Base-by-base conservation (phyloP, 768 basidiomycete genomes). In the Tulasnella sp. region DNA sequence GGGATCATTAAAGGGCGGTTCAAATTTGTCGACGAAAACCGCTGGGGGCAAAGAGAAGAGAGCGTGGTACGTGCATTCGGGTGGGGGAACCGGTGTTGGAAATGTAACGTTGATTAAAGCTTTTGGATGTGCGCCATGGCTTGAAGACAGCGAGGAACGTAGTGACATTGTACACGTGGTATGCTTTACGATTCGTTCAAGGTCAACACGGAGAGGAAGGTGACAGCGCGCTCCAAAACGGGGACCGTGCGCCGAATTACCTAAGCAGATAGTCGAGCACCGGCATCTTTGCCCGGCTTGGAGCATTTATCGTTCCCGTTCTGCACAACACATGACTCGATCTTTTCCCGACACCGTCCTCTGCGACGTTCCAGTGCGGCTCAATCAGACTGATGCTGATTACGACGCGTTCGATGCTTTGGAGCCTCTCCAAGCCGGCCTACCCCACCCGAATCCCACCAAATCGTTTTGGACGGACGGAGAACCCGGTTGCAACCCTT, bases 391-490 rank as follows among this genome's bases (percentile, higher is more conserved):
- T 40, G 36, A 62, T 9, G 76, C 48, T 27, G 56, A 77, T 39
- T 27, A 68, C 36, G 27, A 10, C 1, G 56, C 76, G 2, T 77
- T 77, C 24, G 31, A 34, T 24, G 36, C 39, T 18, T 3, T n/a
- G 24, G 14, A 40, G n/a, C 56, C 76, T 39, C 71, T 44, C n/a
- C 78, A 68, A 34, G 42, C 79, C 9, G 8, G 85, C 0, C 83
- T 93, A 14, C 94, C 94, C 0, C 89, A 90, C 0, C 80, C 86
- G 0, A 90, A 93, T 82, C 87, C 93, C 0, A 94, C 92, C 0
- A 88, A 85, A 36, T 93, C 94, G 0, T 93, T 93, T 84, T 95
- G 94, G 94, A 86, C 90, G 42, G 85, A 91, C 81, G 86, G 87
- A 2, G 85, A 86, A 0, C 88, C 89, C 0, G 87, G 86, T 31